These are phyloP conservation scores for Phytopythium sindhum DNA, from an alignment of 352 stramenopile genomes.

Conservation along the genomic window DNA sequence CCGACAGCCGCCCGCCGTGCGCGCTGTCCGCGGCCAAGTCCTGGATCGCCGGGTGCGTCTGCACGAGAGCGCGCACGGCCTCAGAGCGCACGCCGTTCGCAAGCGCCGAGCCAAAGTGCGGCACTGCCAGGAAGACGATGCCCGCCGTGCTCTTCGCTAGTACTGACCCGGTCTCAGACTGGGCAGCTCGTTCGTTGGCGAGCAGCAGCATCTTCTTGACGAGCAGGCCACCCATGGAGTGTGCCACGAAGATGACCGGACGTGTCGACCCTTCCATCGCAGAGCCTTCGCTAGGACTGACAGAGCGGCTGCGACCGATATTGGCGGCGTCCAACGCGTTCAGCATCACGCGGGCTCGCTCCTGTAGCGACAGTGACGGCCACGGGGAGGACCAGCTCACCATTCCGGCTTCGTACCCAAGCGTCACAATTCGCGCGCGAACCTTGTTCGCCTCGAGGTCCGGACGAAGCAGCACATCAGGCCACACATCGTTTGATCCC, in stretches of 20 bases:
- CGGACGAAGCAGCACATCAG: conserved; percentile 57
- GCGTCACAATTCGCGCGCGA: conserved; percentile 56
- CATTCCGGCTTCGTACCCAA: conserved; percentile 82
- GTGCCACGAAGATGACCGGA: conserved; percentile 81
- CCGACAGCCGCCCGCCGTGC: conserved; percentile 49
- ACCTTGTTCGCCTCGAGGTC: conserved; percentile 48
- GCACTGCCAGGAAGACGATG: conserved; percentile 79
- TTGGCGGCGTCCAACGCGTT: conserved; percentile 62
- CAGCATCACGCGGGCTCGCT: conserved; percentile 72
- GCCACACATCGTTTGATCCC: conserved; percentile 68
- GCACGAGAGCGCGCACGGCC: conserved; percentile 63
- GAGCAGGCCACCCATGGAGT: conserved; percentile 86
- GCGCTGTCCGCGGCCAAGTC: conserved; percentile 47
- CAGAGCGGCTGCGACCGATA: conserved; percentile 30
- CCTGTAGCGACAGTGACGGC: conserved; percentile 76
- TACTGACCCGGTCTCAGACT: not conserved
- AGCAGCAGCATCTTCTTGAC: conserved; percentile 83
- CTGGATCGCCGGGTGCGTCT: conserved; percentile 69
- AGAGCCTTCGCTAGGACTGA: conserved; percentile 6
- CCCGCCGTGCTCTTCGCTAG: conserved; percentile 47
- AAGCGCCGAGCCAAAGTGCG: conserved; percentile 81
- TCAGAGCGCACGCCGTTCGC: conserved; percentile 62
- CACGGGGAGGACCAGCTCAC: conserved; percentile 84
- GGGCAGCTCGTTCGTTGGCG: conserved; percentile 18
- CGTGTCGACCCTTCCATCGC: conserved; percentile 7